A percentile compares a stretch with the other conserved stretches of the same genome.
Evolutionary conservation across 2,329 filamentous ascomycete genomes (phyloP).

Genomic region (Aplosporella prunicola): DNA sequence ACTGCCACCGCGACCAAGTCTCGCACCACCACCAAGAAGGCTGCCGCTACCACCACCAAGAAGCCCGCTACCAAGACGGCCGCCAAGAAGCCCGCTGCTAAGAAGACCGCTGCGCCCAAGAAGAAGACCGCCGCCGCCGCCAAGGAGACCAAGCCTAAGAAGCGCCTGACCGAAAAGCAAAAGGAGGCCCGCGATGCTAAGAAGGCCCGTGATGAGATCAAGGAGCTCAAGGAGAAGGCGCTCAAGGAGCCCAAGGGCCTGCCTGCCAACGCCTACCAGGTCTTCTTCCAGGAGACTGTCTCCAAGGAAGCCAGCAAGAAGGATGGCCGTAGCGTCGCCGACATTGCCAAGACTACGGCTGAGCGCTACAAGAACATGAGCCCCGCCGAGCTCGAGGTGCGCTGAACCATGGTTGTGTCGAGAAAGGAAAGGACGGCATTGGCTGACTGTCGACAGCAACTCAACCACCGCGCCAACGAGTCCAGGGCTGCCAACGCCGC

Average conservation of each 20-base stretch:
- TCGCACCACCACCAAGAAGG: slow-evolving; percentile 6
- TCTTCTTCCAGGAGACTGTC: background rate
- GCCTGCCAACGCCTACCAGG: slow-evolving; percentile 14
- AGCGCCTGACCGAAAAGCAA: slow-evolving; percentile 15
- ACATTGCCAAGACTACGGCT: slow-evolving; percentile 14
- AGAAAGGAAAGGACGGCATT: too few relatives aligned
- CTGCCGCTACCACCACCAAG: slow-evolving; percentile 18
- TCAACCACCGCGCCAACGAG: slow-evolving; percentile 42
- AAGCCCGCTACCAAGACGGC: slow-evolving; percentile 14
- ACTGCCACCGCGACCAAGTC: slow-evolving; percentile 22
- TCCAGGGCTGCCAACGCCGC: slow-evolving; percentile 35
- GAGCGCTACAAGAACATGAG: slow-evolving; percentile 21
- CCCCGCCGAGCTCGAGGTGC: slow-evolving; percentile 28
- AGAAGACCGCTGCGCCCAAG: slow-evolving; percentile 20
- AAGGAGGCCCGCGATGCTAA: slow-evolving; percentile 17
- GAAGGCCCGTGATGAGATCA: slow-evolving; percentile 17
- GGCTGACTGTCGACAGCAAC: slow-evolving; percentile 33
- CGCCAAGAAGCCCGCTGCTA: slow-evolving; percentile 6
- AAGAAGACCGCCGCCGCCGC: slow-evolving; percentile 14
- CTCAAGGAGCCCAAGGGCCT: slow-evolving; percentile 24
- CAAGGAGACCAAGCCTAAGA: slow-evolving; percentile 11
- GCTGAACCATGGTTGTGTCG: too few relatives aligned
- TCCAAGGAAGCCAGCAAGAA: background rate
- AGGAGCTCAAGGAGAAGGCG: slow-evolving; percentile 28
- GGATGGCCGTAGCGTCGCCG: slow-evolving; percentile 12